phyloP scores from a whole-genome alignment of 1,284 basidiomycete genomes.

The Sporisorium iseilematis-ciliati region DNA sequence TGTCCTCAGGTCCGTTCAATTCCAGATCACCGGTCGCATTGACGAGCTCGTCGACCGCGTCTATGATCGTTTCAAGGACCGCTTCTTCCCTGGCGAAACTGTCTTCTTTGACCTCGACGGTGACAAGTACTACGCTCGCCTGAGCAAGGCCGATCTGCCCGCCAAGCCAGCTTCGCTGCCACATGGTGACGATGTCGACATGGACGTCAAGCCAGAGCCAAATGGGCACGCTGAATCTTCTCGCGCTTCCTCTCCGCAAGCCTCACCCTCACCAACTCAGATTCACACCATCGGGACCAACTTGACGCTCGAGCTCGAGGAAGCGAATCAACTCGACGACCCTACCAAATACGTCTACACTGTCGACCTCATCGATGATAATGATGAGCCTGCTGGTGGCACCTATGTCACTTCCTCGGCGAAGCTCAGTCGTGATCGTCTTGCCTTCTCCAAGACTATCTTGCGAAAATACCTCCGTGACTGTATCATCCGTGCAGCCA shows the following conservation, averaged over 20 bases:
- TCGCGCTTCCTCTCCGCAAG: conserved; percentile 9
- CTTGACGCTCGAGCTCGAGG: conserved; percentile 80
- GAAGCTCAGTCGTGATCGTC: conserved; percentile 84
- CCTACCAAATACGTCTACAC: conserved; percentile 87
- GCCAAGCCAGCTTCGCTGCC: background rate
- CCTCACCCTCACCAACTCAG: conserved; percentile 10
- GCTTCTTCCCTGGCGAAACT: conserved; percentile 86
- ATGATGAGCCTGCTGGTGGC: conserved; percentile 73
- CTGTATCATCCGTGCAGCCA: conserved; percentile 88
- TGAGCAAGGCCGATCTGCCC: conserved; percentile 81
- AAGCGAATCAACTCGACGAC: conserved; percentile 81
- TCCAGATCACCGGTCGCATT: conserved; percentile 88
- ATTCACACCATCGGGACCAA: conserved; percentile 81
- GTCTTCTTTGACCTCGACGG: conserved; percentile 68
- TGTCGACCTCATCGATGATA: conserved; percentile 78
- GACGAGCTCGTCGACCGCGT: conserved; percentile 94
- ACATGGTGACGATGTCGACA: conserved; percentile 15
- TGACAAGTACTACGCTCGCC: conserved; percentile 78
- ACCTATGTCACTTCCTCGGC: conserved; percentile 84
- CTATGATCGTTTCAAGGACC: conserved; percentile 93
- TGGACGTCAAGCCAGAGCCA: conserved; percentile 23
- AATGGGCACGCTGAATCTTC: conserved; percentile 39
- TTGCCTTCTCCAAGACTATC: conserved; percentile 95
- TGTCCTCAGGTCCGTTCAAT: conserved; percentile 91
- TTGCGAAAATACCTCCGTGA: conserved; percentile 94